Percentiles rank a stretch among this genome's conserved stretches.
Conservation (phyloP, 805 yeast species). For the Myxozyma geophila region DNA sequence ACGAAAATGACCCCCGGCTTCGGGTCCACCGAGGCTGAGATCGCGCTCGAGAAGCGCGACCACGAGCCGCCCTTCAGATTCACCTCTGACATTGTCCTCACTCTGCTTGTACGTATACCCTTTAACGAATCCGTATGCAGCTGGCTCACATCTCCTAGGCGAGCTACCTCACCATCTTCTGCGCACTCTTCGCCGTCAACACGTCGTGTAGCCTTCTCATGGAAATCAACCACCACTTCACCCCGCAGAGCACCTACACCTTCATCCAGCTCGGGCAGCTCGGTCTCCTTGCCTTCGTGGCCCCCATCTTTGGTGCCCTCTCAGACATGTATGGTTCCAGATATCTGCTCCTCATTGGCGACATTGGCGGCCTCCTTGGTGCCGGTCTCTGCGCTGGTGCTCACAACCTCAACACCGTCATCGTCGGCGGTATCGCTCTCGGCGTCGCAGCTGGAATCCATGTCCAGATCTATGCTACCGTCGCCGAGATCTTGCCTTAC, state of each 20-base stretch:
- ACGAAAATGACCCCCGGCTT: not conserved
- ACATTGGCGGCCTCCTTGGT: conserved; percentile 10
- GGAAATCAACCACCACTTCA: not conserved
- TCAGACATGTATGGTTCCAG: conserved; percentile 11
- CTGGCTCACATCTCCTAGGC: not conserved
- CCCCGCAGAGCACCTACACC: conserved; percentile 14
- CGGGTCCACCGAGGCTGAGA: not conserved
- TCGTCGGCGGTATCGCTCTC: conserved; percentile 10
- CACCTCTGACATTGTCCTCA: not conserved
- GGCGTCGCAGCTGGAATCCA: conserved; percentile 6
- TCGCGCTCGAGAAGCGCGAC: not conserved
- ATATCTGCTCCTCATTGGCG: conserved; percentile 7
- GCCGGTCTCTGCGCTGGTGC: conserved; percentile 12
- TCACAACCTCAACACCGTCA: conserved; percentile 10
- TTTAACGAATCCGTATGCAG: too few species aligned
- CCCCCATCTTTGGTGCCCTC: conserved; percentile 7
- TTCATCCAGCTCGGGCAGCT: conserved; percentile 14
- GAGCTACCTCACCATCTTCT: conserved; percentile 6
- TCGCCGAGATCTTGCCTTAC: conserved; percentile 2
- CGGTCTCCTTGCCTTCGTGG: conserved; percentile 10
- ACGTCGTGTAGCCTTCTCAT: not conserved
- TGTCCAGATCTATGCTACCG: conserved; percentile 1
- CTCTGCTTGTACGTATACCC: conserved; percentile 1
- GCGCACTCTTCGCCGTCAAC: conserved; percentile 9
- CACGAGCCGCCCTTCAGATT: conserved; percentile 1